A percentile compares a stretch with the other conserved stretches of the same genome.
Evolutionary conservation across 2,329 filamentous ascomycete species (phyloP).

Genomic region (Nothopassalora personata): DNA sequence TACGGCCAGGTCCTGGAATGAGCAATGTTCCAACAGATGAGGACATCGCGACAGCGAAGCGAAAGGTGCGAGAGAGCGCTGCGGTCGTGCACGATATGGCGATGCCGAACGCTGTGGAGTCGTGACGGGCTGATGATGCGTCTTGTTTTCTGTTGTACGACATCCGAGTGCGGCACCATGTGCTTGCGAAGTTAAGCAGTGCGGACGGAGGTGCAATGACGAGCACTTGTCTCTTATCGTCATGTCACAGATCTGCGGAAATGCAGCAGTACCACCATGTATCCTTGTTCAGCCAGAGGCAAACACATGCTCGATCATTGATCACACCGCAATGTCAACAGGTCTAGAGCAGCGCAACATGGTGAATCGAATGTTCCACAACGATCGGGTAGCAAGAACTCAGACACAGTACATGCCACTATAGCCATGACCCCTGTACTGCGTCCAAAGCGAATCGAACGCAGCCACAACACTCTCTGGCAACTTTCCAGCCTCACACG

Average conservation of each 20-base stretch:
- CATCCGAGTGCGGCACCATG: too few species aligned
- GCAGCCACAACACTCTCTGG: conserved; percentile 19
- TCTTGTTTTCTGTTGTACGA: too few species aligned
- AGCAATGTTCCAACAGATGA: conserved; percentile 13
- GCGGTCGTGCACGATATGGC: conserved; percentile 23
- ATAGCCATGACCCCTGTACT: conserved; percentile 16
- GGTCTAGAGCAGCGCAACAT: neutral
- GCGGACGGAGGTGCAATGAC: too few species aligned
- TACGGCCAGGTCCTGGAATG: conserved; percentile 11
- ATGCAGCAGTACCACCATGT: too few species aligned
- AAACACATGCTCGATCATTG: too few species aligned
- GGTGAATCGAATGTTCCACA: neutral
- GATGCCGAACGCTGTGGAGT: conserved; percentile 3
- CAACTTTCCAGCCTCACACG: conserved; percentile 25
- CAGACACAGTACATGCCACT: conserved; percentile 16
- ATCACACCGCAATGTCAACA: too few species aligned
- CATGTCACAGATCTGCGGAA: too few species aligned
- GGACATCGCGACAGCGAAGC: conserved; percentile 21
- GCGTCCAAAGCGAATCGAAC: conserved; percentile 21
- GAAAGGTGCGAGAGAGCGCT: conserved; percentile 23
- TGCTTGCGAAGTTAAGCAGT: too few species aligned
- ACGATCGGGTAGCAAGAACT: neutral
- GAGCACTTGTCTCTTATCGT: too few species aligned
- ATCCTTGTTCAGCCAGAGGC: too few species aligned
- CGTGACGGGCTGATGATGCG: neutral